Base-by-base conservation (phyloP, 108 stramenopile genomes). In the Poteriospumella lacustris region DNA sequence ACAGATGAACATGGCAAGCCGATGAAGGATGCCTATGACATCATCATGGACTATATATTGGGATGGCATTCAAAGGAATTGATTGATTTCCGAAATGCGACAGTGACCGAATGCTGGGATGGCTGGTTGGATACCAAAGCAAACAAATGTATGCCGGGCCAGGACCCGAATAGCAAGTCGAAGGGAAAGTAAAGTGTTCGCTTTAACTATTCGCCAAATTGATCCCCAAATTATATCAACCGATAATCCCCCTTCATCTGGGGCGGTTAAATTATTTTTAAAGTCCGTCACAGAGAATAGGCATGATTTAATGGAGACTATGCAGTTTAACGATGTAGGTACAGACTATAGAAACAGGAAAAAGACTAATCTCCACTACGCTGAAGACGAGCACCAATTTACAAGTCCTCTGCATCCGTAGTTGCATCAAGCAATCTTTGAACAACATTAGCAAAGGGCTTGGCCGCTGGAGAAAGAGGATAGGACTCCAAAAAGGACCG, bases 401-500 rank as follows among this genome's bases (percentile, higher is more conserved):
- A n/a, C n/a, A n/a, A n/a, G n/a, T n/a, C n/a, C n/a, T n/a, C n/a
- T n/a, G n/a, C n/a, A 64, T 64, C 62, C 9, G 62, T 12, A 3
- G 70, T 73, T 52, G 43, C 19, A 2, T 26, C 39, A 19, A 73
- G 40, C 12, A 76, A 3, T 19, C 19, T 59, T 2, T 76, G 12
- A n/a, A 85, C 84, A 9, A 85, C 59, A 26, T 12, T 44, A 42
- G n/a, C 59, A 42, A 85, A 81, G 31, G 84, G 80, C 41, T 12
- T 41, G 39, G 80, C 84, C 26, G 84, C 84, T 24, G 80, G 64
- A 5, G 84, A 83, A n/a, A 36, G 42, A 0, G 82, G 75, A 29
- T 77, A 83, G 24, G 42, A 3, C 80, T 80, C 80, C 42, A 78
- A 59, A 26, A 85, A 83, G 31, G 84, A 80, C 43, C 76, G 69